Conservation (phyloP, 139 green algal genomes). For the Picochlorum sp. region DNA sequence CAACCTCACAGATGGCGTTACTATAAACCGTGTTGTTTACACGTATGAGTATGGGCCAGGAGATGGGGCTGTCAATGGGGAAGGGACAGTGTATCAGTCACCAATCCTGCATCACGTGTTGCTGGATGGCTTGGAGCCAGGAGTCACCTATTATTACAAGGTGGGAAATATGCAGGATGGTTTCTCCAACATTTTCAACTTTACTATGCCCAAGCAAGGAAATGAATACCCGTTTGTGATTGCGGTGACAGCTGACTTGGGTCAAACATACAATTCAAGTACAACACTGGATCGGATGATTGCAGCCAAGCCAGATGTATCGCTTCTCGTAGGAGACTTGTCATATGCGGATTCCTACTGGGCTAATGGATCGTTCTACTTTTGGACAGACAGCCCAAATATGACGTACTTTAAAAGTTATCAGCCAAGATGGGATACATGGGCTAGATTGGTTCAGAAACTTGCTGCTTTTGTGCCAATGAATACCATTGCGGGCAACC, state of each 20-base stretch:
- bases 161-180: neutral
- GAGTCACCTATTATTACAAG: neutral
- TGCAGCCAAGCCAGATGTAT: neutral
- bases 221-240: neutral
- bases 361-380: neutral
- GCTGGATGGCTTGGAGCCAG: neutral
- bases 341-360: neutral
- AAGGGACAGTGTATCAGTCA: neutral
- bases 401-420: neutral
- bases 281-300: neutral
- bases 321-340: neutral
- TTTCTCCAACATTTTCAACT: neutral
- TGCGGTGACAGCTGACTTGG: neutral
- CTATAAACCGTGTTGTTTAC: neutral
- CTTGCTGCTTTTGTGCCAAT: too few species aligned
- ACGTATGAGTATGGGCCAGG: neutral
- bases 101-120: slow-evolving; percentile 6
- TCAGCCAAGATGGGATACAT: neutral
- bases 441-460: neutral
- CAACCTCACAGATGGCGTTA: neutral
- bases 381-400: neutral
- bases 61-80: neutral
- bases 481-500: too few species aligned
- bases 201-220: neutral
- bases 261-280: neutral